These are phyloP conservation scores for Coniophora puteana DNA, from an alignment of 1,284 basidiomycete genomes.

Conservation along the genomic window DNA sequence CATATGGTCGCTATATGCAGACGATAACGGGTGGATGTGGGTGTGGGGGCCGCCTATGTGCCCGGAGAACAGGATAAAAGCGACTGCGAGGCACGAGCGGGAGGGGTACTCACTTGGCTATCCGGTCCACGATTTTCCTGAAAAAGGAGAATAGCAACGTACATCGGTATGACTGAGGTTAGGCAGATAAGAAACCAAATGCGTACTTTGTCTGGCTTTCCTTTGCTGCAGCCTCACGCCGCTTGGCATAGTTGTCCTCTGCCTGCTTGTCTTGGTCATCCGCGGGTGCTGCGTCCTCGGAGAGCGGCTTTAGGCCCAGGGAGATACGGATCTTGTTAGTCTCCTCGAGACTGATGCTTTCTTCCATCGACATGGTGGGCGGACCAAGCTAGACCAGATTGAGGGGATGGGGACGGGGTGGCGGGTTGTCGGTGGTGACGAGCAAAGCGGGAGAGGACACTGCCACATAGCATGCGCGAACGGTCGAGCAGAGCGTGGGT, in stretches of 20 bases:
- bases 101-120: conserved; percentile 79
- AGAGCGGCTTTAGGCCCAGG: conserved; percentile 91
- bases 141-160: conserved; percentile 17
- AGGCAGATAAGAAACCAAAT: conserved; percentile 11
- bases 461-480: too few relatives aligned
- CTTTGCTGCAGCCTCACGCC: conserved; percentile 66
- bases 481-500: too few relatives aligned
- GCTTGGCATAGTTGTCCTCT: conserved; percentile 79
- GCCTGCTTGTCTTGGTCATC: conserved; percentile 77
- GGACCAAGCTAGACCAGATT: too few relatives aligned
- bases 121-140: conserved; percentile 74
- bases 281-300: conserved; percentile 65
- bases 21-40: conserved; percentile 22
- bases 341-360: conserved; percentile 93
- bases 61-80: conserved; percentile 47
- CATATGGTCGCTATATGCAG: conserved; percentile 27
- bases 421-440: too few relatives aligned
- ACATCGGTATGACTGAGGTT: conserved; percentile 24
- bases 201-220: conserved; percentile 74
- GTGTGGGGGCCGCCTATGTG: too few relatives aligned
- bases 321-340: conserved; percentile 96
- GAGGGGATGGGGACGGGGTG: too few relatives aligned
- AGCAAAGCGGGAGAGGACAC: too few relatives aligned
- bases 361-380: conserved; percentile 64
- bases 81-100: conserved; percentile 30